Base-by-base conservation (phyloP, 441 rosid species). In the Populus trichocarpa region DNA sequence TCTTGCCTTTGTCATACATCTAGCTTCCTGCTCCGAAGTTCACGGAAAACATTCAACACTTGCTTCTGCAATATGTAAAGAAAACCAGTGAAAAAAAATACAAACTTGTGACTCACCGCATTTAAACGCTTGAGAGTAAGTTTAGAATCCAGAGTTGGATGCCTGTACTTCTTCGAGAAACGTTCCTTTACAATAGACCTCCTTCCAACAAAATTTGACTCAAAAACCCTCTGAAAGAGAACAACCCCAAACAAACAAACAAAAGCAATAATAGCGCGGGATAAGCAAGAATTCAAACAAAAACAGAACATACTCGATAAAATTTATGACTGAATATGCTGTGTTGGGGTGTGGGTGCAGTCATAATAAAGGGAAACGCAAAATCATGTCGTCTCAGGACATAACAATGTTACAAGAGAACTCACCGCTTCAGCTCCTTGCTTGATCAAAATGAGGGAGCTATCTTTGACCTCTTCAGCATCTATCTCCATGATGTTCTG, bases 371-470 rank as follows among this genome's bases (percentile, higher is more conserved):
- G 8, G 50, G 16, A 42, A 30, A n/a, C n/a, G 40, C 25, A 76
- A 71, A n/a, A 78, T 26, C 14, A 59, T 66, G 14, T 40, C 20
- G 38, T 26, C 18, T 36, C 33, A 36, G 20, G 50, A n/a, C 28
- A 13, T 10, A 57, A 3, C 8, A 11, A 2, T 28, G 16, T 25
- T 22, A 33, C 5, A 42, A 69, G 5, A 1, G 50, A 77, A 88
- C 95, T 88, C 82, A 96, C 98, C 53, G 98, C 99, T 85, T 96
- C 99, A 26, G 99, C 99, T 80, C 98, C 99, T 89, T 93, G 99
- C 88, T 93, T 96, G 12, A 96, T 75, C 32, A 96, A 84, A 76
- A 87, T 1, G 57, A 89, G 92, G 8, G 90, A 85, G 77, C 79
- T 83, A 53, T 89, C 83, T 61, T 77, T 76, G 80, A 42, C 78